Evolutionary conservation across 345 rosid genomes (phyloP), one percentile per base, ranked within the genome.

Genomic region (Barbarea vulgaris): DNA sequence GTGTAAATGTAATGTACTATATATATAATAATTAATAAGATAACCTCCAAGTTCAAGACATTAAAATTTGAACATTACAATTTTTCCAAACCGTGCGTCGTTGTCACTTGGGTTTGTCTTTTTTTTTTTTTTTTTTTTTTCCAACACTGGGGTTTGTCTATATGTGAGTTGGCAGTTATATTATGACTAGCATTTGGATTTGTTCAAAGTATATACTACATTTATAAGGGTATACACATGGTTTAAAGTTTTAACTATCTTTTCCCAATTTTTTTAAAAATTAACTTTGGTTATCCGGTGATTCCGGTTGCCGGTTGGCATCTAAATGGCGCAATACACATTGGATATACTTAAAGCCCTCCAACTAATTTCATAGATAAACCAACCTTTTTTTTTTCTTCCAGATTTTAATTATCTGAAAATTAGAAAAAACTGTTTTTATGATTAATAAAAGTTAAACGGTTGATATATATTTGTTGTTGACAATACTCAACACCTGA

Each of bases 31-130:
- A 11, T 33, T 30, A 7, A 24, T 51, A 9, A 21, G 47, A 67
- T 67, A 48, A 50, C 54, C 10, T 34, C 25, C 31, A 75, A 67
- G 57, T 67, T 18, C 24, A 66, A 66, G 24, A 67, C 46, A 73
- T 30, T 17, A 27, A 64, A 28, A 19, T 9, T 24, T 61, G 39
- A 61, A 61, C 73, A 56, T 36, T 55, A 74, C 53, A 13, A 34
- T 66, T 67, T 75, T 67, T 75, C 79, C 36, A 60, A 60, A 30
- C 27, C 24, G 4, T 8, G n/a, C 15, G 69, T 75, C 74, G 69
- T 59, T 67, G 19, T 58, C 69, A 68, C 47, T 66, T 27, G 74
- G 47, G 6, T 36, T 67, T 50, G 79, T 68, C 62, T 28, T n/a
- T n/a, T n/a, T n/a, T n/a, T n/a, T n/a, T n/a, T n/a, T n/a, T n/a